Evolutionary conservation across 805 yeast species (phyloP).

Genomic region (Cyberlindnera veronae): DNA sequence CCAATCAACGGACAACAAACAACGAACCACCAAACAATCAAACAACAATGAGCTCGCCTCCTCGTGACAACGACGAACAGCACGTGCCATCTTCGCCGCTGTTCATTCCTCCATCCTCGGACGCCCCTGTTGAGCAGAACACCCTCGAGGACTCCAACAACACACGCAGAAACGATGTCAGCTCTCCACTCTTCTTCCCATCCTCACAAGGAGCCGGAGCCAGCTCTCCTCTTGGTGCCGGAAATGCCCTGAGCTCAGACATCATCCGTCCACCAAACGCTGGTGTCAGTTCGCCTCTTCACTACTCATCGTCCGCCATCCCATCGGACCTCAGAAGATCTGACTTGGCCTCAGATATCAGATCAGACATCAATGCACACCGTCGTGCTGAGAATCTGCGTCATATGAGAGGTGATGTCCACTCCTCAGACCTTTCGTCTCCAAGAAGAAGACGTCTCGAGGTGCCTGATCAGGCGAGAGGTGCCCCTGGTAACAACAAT

Average conservation of each 20-base stretch:
- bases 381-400: constrained; percentile 46
- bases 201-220: constrained; percentile 28
- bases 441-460: constrained; percentile 58
- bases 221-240: constrained; percentile 7
- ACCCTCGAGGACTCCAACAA: constrained; percentile 12
- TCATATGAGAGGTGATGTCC: constrained; percentile 72
- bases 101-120: constrained; percentile 27
- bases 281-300: constrained; percentile 43
- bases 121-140: constrained; percentile 21
- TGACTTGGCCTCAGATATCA: constrained; percentile 36
- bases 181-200: constrained; percentile 33
- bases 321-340: constrained; percentile 30
- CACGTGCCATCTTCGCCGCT: constrained; percentile 28
- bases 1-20: background rate
- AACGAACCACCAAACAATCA: background rate
- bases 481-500: constrained; percentile 1
- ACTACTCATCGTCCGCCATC: constrained; percentile 37
- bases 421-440: constrained; percentile 68
- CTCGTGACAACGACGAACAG: constrained; percentile 1
- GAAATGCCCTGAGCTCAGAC: constrained; percentile 18
- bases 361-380: constrained; percentile 41
- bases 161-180: constrained; percentile 17
- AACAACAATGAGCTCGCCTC: constrained; percentile 17
- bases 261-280: constrained; percentile 7
- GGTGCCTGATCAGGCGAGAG: constrained; percentile 40